These are phyloP conservation scores for Misopates orontium DNA, from an alignment of 257 asterid genomes.

Conservation along the genomic window DNA sequence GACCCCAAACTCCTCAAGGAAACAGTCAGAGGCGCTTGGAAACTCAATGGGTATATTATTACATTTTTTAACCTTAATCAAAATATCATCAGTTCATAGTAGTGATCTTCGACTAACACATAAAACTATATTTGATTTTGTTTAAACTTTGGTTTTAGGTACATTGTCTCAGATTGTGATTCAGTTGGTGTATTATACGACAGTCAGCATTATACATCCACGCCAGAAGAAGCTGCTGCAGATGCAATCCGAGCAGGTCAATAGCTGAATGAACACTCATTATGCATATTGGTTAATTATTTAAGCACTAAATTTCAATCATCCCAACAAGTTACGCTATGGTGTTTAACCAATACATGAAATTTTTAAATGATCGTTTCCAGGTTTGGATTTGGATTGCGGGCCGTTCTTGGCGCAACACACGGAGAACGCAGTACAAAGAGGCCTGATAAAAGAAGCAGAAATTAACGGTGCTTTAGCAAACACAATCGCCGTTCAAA, in stretches of 20 bases:
- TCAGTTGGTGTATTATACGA: slow-evolving; percentile 76
- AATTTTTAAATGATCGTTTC: background rate
- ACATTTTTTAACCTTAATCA: background rate
- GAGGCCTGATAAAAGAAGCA: slow-evolving; percentile 56
- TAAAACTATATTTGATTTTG: background rate
- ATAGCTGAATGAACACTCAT: background rate
- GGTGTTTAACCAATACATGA: too few species aligned
- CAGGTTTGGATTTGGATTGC: slow-evolving; percentile 85
- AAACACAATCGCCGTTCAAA: slow-evolving; percentile 63
- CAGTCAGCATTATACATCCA: slow-evolving; percentile 68
- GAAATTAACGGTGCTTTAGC: slow-evolving; percentile 52
- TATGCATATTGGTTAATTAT: background rate
- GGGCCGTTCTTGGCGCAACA: slow-evolving; percentile 63
- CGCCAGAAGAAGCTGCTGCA: slow-evolving; percentile 87
- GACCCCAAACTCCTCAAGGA: slow-evolving; percentile 68
- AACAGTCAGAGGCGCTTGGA: slow-evolving; percentile 76
- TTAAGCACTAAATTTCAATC: background rate
- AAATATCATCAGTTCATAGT: too few species aligned
- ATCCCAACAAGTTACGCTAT: too few species aligned
- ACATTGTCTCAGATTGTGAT: slow-evolving; percentile 82
- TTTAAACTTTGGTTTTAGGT: slow-evolving; percentile 28
- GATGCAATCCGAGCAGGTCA: slow-evolving; percentile 76
- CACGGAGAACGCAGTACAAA: slow-evolving; percentile 61
- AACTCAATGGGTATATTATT: slow-evolving; percentile 53
- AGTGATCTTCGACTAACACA: background rate